Evolutionary conservation across 1,284 basidiomycete species (phyloP), one percentile per base, ranked within the genome.

Genomic region (Trichosporon sp.): DNA sequence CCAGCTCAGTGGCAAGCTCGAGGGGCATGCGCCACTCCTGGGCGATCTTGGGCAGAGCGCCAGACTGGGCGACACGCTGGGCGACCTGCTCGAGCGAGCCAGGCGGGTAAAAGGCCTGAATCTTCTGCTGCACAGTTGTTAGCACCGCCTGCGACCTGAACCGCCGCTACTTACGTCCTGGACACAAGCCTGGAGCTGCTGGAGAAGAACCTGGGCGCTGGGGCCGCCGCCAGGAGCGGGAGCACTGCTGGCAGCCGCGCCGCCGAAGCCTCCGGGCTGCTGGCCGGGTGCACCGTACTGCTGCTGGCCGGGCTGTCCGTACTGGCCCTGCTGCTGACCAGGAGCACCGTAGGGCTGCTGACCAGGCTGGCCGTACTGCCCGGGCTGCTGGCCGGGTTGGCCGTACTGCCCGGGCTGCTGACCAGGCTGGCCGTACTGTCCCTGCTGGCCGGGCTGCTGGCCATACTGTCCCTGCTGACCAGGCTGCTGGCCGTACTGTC

Each of bases 91-190:
- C 81, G 47, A 84, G 76, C 9, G 76, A 76, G 2, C 82, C 82
- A 0, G 78, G 84, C 9, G 83, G 84, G 77, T 85, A 86, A 77
- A 86, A 86, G 0, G 83, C 79, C 67, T 79, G 76, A 66, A 85
- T 75, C 56, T 79, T 76, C 82, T 86, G 84, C 77, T 83, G 70
- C 18, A 60, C 29, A 29, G 56, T 15, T 21, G 60, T 66, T 23
- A 69, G 66, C 38, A 12, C 31, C 15, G 15, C 4, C 2, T 7
- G 32, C n/a, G 0, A 3, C 18, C 1, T n/a, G 8, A 2, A 58
- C 18, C 15, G 29, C 29, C 7, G 56, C 4, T 12, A 75, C 80
- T 76, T 56, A 82, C 81, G 69, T 85, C 84, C 69, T 79, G 75
- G 34, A 85, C 84, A 75, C 82, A 83, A 35, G 81, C 77, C 72